phyloP scores from a whole-genome alignment of 2,329 filamentous ascomycete genomes.

The Xylariaceae sp. region DNA sequence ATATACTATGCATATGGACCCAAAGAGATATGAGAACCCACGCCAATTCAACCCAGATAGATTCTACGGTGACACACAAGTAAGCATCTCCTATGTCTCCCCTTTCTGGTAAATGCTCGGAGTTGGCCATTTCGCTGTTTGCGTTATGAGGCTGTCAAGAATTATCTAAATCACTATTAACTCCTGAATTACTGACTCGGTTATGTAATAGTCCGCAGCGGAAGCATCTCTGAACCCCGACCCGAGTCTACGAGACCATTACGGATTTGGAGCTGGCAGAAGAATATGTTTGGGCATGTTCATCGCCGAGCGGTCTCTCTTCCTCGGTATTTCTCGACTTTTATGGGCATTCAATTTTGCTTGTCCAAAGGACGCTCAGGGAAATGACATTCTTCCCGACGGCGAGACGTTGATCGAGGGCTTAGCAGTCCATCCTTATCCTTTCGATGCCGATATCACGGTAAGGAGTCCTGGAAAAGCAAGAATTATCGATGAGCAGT shows the following conservation, averaged over 20 bases:
- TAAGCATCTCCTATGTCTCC: too few species aligned
- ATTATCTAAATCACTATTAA: too few species aligned
- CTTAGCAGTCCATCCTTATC: background rate
- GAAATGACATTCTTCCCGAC: constrained; percentile 18
- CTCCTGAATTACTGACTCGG: too few species aligned
- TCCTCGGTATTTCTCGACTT: constrained; percentile 38
- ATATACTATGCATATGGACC: constrained; percentile 25
- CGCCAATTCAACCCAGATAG: constrained; percentile 37
- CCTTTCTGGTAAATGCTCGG: too few species aligned
- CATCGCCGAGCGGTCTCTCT: constrained; percentile 27
- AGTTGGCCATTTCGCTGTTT: too few species aligned
- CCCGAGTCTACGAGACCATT: constrained; percentile 17
- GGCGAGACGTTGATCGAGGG: background rate
- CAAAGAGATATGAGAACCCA: constrained; percentile 1
- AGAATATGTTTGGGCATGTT: constrained; percentile 45
- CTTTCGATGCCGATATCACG: background rate
- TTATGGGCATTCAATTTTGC: constrained; percentile 43
- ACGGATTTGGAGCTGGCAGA: constrained; percentile 16
- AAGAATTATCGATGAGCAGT: too few species aligned
- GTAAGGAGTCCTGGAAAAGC: background rate
- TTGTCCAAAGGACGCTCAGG: background rate
- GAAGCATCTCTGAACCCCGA: constrained; percentile 28
- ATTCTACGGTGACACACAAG: constrained; percentile 11
- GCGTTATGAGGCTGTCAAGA: too few species aligned
- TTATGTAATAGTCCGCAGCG: constrained; percentile 19